Evolutionary conservation across 371 early-diverging fungal genomes (phyloP).

Genomic region (Apophysomyces sp.): DNA sequence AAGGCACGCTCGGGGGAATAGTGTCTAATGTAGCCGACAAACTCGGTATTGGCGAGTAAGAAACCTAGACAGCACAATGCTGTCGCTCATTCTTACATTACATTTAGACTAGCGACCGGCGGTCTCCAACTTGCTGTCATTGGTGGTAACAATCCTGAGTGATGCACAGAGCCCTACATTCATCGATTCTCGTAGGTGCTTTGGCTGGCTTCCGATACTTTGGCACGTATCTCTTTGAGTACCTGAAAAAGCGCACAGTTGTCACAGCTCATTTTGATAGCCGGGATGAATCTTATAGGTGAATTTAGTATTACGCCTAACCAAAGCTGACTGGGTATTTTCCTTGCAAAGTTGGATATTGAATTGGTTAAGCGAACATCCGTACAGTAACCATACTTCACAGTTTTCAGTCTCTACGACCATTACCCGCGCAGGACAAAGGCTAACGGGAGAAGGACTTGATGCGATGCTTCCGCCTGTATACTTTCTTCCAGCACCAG

Average conservation of each 20-base stretch:
- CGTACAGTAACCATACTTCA: slow-evolving; percentile 49
- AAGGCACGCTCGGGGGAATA: slow-evolving; percentile 40
- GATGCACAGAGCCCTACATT: neutral
- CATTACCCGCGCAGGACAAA: slow-evolving; percentile 48
- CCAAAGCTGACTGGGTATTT: neutral
- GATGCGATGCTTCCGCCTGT: slow-evolving; percentile 50
- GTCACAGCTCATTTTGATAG: slow-evolving; percentile 63
- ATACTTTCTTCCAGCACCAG: slow-evolving; percentile 66
- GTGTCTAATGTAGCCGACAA: slow-evolving; percentile 46
- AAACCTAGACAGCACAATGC: neutral
- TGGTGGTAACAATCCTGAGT: slow-evolving; percentile 28
- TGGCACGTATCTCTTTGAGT: slow-evolving; percentile 48
- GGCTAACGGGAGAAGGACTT: slow-evolving; percentile 45
- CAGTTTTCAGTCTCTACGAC: slow-evolving; percentile 63
- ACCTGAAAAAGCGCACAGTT: slow-evolving; percentile 52
- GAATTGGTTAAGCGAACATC: slow-evolving; percentile 65
- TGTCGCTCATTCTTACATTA: neutral
- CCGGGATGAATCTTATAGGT: slow-evolving; percentile 63
- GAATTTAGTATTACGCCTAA: neutral
- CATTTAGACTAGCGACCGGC: slow-evolving; percentile 52
- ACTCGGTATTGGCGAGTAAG: slow-evolving; percentile 55
- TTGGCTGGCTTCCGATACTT: slow-evolving; percentile 46
- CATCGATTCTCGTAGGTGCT: slow-evolving; percentile 13
- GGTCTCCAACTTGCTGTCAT: slow-evolving; percentile 44
- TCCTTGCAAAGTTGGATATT: slow-evolving; percentile 37